Base-by-base conservation (phyloP, 345 rosid genomes). In the Clausena lansium region DNA sequence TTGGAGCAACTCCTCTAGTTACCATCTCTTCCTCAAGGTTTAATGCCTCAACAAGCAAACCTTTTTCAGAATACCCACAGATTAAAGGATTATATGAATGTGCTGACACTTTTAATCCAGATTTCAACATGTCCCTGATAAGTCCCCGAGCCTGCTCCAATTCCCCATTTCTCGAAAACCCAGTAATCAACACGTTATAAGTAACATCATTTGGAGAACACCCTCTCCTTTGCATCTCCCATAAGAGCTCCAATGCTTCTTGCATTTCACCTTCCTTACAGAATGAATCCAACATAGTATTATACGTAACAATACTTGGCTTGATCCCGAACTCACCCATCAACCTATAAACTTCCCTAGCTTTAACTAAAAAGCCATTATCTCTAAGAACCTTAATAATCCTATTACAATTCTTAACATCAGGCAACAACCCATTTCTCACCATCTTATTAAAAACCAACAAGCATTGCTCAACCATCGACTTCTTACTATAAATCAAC, bases 371-470 rank as follows among this genome's bases (percentile, higher is more conserved):
- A 59, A 79, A 85, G 77, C 67, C 72, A 1, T 74, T 77, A 75
- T 91, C 89, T 75, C 87, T 86, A 70, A 93, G 94, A 63, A 91
- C 59, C 89, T 71, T 84, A 71, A 93, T 89, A 83, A 91, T 79
- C 71, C 86, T 80, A 85, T 91, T 90, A 81, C 92, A 93, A 57
- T 84, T 90, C 76, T 85, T 88, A 77, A 87, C 88, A 76, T 88
- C 86, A 14, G 94, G 95, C 74, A 86, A 83, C 52, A 87, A 81
- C 28, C 91, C 85, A 67, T 65, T 84, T 74, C 84, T 78, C 75
- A 90, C 70, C 91, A 93, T 91, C 79, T 85, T 90, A 78, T 83
- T 78, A 28, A 91, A 93, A 62, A 85, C 73, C 78, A 62, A 70
- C 61, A 93, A 82, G 75, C 88, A 88, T 72, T 81, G 78, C 68